phyloP scores from a whole-genome alignment of 371 early-diverging fungal genomes.

The Mortierella sp. region DNA sequence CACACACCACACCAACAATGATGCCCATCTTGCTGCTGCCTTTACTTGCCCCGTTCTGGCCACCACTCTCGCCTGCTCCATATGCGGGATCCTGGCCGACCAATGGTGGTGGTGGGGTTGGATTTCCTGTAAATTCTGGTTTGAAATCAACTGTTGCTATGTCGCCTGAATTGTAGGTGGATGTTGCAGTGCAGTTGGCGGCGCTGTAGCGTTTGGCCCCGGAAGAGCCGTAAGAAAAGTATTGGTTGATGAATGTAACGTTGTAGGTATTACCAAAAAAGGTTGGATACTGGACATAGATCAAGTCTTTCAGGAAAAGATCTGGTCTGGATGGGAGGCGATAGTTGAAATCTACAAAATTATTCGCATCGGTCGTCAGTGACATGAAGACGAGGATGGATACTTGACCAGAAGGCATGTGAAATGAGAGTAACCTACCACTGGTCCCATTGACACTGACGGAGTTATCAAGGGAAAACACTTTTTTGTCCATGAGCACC shows the following conservation, averaged over 20 bases:
- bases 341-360: constrained; percentile 17
- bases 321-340: constrained; percentile 37
- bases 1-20: constrained; percentile 32
- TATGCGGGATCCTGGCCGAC: constrained; percentile 26
- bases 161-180: constrained; percentile 6
- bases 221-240: background rate
- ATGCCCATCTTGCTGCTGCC: constrained; percentile 19
- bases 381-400: background rate
- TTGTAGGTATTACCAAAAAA: background rate
- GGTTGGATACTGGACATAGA: constrained; percentile 28
- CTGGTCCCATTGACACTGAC: constrained; percentile 1
- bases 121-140: background rate
- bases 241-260: constrained; percentile 14
- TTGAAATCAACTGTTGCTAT: background rate
- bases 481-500: background rate
- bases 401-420: too few species aligned
- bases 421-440: constrained; percentile 10
- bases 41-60: background rate
- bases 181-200: background rate
- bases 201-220: background rate
- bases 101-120: constrained; percentile 8
- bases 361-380: background rate
- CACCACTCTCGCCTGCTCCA: constrained; percentile 4
- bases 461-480: constrained; percentile 26
- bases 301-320: constrained; percentile 37